Evolutionary conservation across 257 asterid genomes (phyloP).

Genomic region (Primulina eburnea): DNA sequence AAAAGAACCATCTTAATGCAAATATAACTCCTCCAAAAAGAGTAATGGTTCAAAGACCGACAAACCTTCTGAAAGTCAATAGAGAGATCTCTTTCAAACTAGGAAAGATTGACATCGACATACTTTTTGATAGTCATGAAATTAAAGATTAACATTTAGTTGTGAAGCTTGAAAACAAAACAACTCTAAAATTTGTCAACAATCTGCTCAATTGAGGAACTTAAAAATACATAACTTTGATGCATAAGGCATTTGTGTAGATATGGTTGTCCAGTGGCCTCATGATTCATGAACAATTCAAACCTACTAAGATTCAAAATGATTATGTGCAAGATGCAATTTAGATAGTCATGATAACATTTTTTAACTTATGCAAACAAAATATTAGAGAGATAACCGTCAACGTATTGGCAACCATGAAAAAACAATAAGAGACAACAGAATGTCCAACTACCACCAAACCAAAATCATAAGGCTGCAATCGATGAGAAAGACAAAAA

Average conservation of each 20-base stretch:
- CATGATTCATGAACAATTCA: neutral
- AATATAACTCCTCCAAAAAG: no score
- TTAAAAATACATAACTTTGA: no score
- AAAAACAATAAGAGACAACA: no score
- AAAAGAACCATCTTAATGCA: neutral
- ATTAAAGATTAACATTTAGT: no score
- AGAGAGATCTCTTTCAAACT: no score
- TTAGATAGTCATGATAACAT: neutral
- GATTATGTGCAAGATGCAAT: neutral
- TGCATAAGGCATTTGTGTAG: neutral
- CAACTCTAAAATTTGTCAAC: neutral
- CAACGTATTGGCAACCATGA: no score
- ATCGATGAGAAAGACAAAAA: no score
- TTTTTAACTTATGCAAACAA: no score
- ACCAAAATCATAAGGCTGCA: no score
- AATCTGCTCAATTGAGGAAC: neutral
- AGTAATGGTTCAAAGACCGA: neutral
- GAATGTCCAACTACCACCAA: no score
- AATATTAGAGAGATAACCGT: no score
- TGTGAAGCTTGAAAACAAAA: neutral
- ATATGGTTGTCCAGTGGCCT: neutral
- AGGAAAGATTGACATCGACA: no score
- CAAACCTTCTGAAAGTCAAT: neutral
- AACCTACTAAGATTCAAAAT: neutral
- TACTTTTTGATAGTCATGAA: neutral